Evolutionary conservation across 2,329 filamentous ascomycete genomes (phyloP), one percentile per base, ranked within the genome.

Genomic region (Hysterium pulicare): DNA sequence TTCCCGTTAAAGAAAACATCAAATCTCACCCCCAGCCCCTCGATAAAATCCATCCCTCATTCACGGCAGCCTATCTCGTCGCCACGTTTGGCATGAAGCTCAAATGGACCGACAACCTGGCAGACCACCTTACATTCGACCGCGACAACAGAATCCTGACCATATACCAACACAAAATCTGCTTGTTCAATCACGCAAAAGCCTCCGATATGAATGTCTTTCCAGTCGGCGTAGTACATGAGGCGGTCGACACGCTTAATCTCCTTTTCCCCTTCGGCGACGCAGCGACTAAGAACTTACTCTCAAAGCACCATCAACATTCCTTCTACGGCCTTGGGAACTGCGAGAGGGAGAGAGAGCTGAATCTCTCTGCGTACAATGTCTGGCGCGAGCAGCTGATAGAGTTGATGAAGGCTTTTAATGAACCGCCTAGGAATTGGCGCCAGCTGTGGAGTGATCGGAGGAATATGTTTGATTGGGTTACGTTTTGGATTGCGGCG

Each of bases 91-190:
- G 43, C 4, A 34, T 48, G 38, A 44, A 21, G n/a, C n/a, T 50
- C 5, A 32, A 32, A 4, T 50, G 48, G 48, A 50, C 43, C 2
- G 43, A 50, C n/a, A n/a, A n/a, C n/a, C n/a, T n/a, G n/a, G n/a
- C n/a, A n/a, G n/a, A n/a, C n/a, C 48, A 51, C 31, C 26, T 51
- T 3, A 31, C 30, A 15, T 45, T 39, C 10, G 38, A 50, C 24
- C 15, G 28, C 2, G 22, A 19, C 3, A 15, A 28, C 13, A 19
- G 35, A 20, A 22, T 30, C 13, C 24, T 49, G 33, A 43, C 40
- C 4, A 37, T 51, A 2, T 51, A 51, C 28, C 35, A 40, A 23
- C 48, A 51, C 34, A 51, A 47, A 26, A 42, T 44, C 11, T 51
- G 48, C 34, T 24, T 51, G 9, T 10, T 41, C 9, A 47, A 46